Evolutionary conservation across 306 rosid genomes (phyloP), one percentile per base, ranked within the genome.

Genomic region (Luffa acutangula): DNA sequence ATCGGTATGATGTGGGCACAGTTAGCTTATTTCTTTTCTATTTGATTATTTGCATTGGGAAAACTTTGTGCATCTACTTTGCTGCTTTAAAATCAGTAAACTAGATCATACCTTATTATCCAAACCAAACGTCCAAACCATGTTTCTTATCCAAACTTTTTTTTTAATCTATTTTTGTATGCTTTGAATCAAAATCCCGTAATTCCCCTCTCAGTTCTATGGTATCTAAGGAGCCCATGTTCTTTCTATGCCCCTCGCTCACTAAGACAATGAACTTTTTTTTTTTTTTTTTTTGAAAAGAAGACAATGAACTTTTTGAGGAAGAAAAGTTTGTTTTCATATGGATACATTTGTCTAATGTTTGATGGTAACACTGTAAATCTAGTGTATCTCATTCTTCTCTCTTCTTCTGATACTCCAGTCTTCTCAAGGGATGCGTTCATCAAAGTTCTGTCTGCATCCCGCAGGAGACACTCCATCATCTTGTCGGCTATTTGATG

Each of bases 391-490:
- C 83, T 83, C 62, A 75, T 80, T 84, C 12, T 13, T 66, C 56
- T 64, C 2, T 70, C 43, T 36, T 77, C 33, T 80, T 79, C 56
- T 87, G 66, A 72, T 79, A 41, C 62, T 66, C 82, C 91, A 96
- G 99, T 93, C 97, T 84, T 67, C 99, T 7, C 81, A 57, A 81
- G 94, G 99, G 81, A 96, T 96, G 99, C 94, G 91, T 51, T 83
- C 86, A 36, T 93, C 98, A 54, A 96, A 96, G 92, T 96, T 93
- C 85, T 93, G 99, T 86, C 87, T 96, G 84, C 86, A 93, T 85
- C 98, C 98, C 14, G 98, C 99, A 0, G 98, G 99, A 82, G 99
- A 96, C 84, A 93, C 99, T 48, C 98, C 99, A 9, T 96, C 99
- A 5, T 96, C 99, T 64, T 96, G 99, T 81, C 98, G 99, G 78